phyloP scores from a whole-genome alignment of 1,139 yeast species.

The Nakaseomyces delphensis region DNA sequence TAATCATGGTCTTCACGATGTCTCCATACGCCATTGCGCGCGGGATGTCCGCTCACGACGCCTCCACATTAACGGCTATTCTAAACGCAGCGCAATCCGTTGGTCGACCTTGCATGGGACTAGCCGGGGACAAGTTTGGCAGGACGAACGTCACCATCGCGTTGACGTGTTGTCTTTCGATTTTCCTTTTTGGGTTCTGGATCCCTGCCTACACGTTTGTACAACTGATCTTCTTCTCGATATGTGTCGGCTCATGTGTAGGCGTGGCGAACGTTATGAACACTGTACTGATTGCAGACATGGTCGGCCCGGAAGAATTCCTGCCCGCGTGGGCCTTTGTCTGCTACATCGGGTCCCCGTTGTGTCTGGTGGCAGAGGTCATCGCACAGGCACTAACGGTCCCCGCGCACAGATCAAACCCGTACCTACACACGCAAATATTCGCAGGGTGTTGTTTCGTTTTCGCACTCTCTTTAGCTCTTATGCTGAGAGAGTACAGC shows the following conservation, averaged over 20 bases:
- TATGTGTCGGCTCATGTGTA: constrained; percentile 45
- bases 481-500: constrained; percentile 37
- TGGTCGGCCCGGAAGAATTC: constrained; percentile 40
- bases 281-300: constrained; percentile 52
- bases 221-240: constrained; percentile 44
- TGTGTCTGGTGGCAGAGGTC: constrained; percentile 43
- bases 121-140: constrained; percentile 49
- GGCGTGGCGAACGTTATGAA: constrained; percentile 60
- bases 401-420: constrained; percentile 30
- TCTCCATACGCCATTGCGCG: constrained; percentile 54
- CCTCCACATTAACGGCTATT: constrained; percentile 51
- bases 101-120: constrained; percentile 60
- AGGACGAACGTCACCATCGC: constrained; percentile 43
- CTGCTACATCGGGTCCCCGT: constrained; percentile 41
- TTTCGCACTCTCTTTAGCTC: constrained; percentile 30
- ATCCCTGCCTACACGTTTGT: constrained; percentile 45
- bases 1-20: constrained; percentile 51
- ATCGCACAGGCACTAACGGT: constrained; percentile 44
- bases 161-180: constrained; percentile 22
- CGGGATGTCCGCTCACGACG: constrained; percentile 49
- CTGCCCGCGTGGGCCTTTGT: constrained; percentile 55
- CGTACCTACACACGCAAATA: constrained; percentile 52
- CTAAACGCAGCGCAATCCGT: constrained; percentile 55
- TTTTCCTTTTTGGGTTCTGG: constrained; percentile 35
- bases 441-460: constrained; percentile 47